Base-by-base conservation (phyloP, 2,329 filamentous ascomycete genomes). In the Canariomyces notabilis region DNA sequence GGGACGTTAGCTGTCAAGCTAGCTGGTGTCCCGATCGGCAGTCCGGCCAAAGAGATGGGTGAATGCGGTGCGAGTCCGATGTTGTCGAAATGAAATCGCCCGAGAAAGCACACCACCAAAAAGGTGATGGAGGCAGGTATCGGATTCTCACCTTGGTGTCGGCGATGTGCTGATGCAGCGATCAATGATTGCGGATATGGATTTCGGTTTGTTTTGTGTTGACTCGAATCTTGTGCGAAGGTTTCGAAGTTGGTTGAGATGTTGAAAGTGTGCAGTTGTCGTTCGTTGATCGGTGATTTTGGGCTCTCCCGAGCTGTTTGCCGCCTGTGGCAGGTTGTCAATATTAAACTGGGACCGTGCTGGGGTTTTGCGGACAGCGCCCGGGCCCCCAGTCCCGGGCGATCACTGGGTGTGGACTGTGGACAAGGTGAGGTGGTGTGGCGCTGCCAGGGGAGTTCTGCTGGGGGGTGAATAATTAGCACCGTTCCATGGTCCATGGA, bases 221-320 rank as follows among this genome's bases (percentile, higher is more conserved):
- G 19, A 11, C 22, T 26, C 26, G 42, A 16, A 41, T 21, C 6
- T 29, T 16, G 16, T 49, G 46, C 26, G 46, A 12, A 29, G 26
- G 26, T 29, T 8, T 4, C 14, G 26, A 29, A 11, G 35, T 38
- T 15, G 26, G 16, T 16, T 12, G 31, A 18, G 32, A 21, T 36
- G 34, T 26, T 26, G 22, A 11, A 29, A 9, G 23, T n/a, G 12
- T 40, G 20, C 29, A 42, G 39, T 23, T 19, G 41, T 42, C 42
- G 49, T 37, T 41, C n/a, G 29, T 51, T 37, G 38, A 37, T 41
- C 19, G 21, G 33, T 36, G 38, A 44, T 53, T 53, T 50, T 44
- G 50, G 46, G 43, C 41, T 44, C 9, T 29, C 40, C 36, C 38
- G n/a, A 21, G 37, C 42, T 46, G 50, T 49, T 49, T 49, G 46